These are phyloP conservation scores for Eucalyptus marginata DNA, from an alignment of 345 rosid genomes.

Conservation along the genomic window DNA sequence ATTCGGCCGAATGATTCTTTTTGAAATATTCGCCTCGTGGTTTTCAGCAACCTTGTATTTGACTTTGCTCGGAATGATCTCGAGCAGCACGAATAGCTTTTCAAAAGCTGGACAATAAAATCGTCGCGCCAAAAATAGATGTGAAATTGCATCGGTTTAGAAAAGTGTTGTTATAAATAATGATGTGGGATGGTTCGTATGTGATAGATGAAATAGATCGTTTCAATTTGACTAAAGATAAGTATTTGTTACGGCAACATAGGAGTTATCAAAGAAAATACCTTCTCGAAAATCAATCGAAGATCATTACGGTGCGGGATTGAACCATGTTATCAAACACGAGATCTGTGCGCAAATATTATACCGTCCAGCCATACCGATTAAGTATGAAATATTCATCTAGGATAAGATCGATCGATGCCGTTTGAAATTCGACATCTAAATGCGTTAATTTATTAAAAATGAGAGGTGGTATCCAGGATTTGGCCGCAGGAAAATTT, in stretches of 20 bases:
- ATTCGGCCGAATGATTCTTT: not conserved
- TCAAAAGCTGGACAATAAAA: not conserved
- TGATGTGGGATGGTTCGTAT: not conserved
- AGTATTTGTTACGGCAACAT: rapidly evolving
- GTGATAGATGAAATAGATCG: rapidly evolving
- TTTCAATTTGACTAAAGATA: not conserved
- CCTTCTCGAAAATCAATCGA: not conserved
- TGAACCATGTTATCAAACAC: not conserved
- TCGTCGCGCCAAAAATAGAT: not conserved
- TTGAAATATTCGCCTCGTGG: not conserved
- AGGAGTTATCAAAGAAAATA: not conserved
- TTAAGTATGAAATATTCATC: not conserved
- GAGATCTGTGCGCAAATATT: rapidly evolving
- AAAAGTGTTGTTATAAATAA: not conserved
- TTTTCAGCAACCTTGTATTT: not conserved
- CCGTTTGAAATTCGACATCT: not conserved
- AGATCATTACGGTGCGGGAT: rapidly evolving
- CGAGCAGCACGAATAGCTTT: not conserved
- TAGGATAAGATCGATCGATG: not conserved
- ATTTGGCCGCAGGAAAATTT: not conserved
- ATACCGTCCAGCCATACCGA: rapidly evolving
- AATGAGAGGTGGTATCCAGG: not conserved
- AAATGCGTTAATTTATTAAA: not conserved
- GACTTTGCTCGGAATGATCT: not conserved
- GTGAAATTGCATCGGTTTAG: not conserved